phyloP scores from a whole-genome alignment of 2,329 filamentous ascomycete species.

The Epichloe uncinata region DNA sequence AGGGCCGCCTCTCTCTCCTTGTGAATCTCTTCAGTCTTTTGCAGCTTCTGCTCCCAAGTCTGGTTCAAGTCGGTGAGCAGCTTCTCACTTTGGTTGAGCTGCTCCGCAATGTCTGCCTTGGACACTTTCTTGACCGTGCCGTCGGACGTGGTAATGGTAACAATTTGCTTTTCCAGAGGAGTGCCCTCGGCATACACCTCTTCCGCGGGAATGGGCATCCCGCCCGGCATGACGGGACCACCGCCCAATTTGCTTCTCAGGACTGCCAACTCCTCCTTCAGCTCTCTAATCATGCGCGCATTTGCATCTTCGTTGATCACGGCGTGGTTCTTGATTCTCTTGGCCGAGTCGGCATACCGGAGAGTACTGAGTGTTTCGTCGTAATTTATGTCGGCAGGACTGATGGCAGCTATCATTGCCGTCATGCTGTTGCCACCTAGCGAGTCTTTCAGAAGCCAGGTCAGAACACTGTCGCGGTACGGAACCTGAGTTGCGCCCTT shows the following conservation, averaged over 20 bases:
- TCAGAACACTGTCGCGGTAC: constrained; percentile 92
- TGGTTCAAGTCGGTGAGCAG: constrained; percentile 91
- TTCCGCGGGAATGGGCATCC: constrained; percentile 43
- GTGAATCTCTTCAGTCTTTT: constrained; percentile 93
- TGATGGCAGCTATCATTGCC: constrained; percentile 98
- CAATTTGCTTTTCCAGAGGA: constrained; percentile 87
- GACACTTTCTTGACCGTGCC: constrained; percentile 88
- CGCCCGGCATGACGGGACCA: constrained; percentile 32
- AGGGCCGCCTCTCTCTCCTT: constrained; percentile 91
- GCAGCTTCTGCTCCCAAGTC: constrained; percentile 94
- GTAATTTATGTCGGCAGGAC: constrained; percentile 96
- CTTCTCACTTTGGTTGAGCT: constrained; percentile 92
- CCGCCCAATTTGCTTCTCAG: constrained; percentile 74
- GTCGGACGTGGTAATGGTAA: constrained; percentile 79
- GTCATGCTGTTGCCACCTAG: constrained; percentile 98
- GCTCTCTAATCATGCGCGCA: constrained; percentile 93
- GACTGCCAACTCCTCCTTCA: constrained; percentile 86
- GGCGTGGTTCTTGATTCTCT: constrained; percentile 99
- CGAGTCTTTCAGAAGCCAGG: constrained; percentile 94
- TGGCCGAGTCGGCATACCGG: constrained; percentile 92
- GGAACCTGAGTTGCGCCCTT: constrained; percentile 66
- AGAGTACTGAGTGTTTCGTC: constrained; percentile 94
- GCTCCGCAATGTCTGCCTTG: constrained; percentile 95
- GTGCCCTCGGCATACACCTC: constrained; percentile 88
- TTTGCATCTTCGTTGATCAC: constrained; percentile 99